Percentiles rank a stretch among this genome's conserved stretches.
These are phyloP conservation scores for Carpinus fangiana DNA, from an alignment of 306 rosid species.

Conservation along the genomic window DNA sequence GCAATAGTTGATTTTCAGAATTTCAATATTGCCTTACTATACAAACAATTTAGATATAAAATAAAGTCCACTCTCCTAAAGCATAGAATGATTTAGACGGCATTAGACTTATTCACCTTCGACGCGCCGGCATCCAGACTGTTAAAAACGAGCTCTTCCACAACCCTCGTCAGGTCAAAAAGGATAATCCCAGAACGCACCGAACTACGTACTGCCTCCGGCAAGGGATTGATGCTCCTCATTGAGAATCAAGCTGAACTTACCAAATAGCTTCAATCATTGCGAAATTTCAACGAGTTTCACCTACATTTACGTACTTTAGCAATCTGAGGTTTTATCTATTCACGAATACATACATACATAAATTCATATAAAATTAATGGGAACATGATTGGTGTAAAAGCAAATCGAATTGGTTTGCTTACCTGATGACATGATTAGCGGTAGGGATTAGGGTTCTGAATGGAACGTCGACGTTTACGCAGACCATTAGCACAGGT, in stretches of 20 bases:
- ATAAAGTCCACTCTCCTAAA: not conserved
- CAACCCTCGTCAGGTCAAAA: slow-evolving; percentile 67
- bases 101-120: slow-evolving; percentile 39
- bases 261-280: not conserved
- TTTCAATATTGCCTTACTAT: not conserved
- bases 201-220: slow-evolving; percentile 56
- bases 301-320: not conserved
- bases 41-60: not conserved
- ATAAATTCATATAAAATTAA: not conserved
- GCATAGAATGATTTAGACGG: not conserved
- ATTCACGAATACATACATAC: not conserved
- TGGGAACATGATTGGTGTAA: not conserved
- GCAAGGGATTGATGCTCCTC: slow-evolving; percentile 60
- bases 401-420: not conserved
- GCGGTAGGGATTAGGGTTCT: slow-evolving; percentile 25
- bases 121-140: slow-evolving; percentile 76
- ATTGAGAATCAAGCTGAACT: slow-evolving; percentile 35
- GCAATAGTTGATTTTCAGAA: slow-evolving; percentile 12
- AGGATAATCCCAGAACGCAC: slow-evolving; percentile 68
- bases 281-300: not conserved
- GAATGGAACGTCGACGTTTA: slow-evolving; percentile 27
- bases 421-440: slow-evolving; percentile 13
- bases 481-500: not conserved
- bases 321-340: not conserved
- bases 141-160: slow-evolving; percentile 82